These are phyloP conservation scores for Sordaria brevicollis DNA, from an alignment of 495 filamentous ascomycete genomes.

Conservation along the genomic window DNA sequence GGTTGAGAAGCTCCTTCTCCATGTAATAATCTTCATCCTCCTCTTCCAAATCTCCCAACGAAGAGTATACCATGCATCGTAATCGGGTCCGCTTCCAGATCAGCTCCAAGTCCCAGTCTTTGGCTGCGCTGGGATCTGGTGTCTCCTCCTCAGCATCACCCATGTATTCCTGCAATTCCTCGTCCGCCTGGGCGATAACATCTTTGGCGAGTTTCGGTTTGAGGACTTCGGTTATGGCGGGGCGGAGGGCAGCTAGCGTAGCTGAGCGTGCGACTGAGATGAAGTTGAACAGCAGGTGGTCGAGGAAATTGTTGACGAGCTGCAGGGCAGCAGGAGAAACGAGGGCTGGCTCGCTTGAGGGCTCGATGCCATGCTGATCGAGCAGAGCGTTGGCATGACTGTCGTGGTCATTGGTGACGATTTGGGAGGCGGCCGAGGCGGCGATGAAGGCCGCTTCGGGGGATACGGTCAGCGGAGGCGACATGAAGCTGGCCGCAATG, in stretches of 20 bases:
- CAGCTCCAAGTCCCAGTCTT: constrained; percentile 73
- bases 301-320: constrained; percentile 85
- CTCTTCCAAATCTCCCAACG: constrained; percentile 92
- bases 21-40: constrained; percentile 88
- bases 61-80: constrained; percentile 96
- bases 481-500: constrained; percentile 40
- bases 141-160: constrained; percentile 65
- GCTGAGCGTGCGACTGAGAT: constrained; percentile 73
- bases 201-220: constrained; percentile 81
- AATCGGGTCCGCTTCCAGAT: constrained; percentile 88
- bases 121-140: constrained; percentile 36
- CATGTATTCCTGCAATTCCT: constrained; percentile 82
- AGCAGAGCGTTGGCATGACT: constrained; percentile 55
- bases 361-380: constrained; percentile 52
- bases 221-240: constrained; percentile 77
- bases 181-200: constrained; percentile 78
- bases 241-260: constrained; percentile 64
- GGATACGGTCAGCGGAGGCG: constrained; percentile 54
- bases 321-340: constrained; percentile 67
- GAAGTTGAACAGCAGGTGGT: constrained; percentile 85
- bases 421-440: constrained; percentile 77
- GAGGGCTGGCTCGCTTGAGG: constrained; percentile 54
- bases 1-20: constrained; percentile 55
- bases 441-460: constrained; percentile 87
- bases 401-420: constrained; percentile 81